Conservation (phyloP, 805 yeast genomes). For the Hermanozyma aechmeae region DNA sequence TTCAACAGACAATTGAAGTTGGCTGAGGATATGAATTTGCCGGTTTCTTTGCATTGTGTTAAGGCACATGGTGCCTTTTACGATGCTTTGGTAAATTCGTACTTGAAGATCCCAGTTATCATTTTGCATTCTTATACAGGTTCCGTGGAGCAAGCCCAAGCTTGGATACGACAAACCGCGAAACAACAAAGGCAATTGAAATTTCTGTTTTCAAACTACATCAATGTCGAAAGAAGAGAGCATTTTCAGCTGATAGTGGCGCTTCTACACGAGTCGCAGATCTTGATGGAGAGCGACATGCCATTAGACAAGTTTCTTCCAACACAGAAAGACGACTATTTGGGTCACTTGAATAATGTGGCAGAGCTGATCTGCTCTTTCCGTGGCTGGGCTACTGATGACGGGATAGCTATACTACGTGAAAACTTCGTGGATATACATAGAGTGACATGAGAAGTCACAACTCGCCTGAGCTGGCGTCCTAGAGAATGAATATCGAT, state of each 20-base stretch:
- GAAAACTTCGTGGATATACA: no score
- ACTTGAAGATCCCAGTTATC: conserved; percentile 25
- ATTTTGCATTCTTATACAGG: conserved; percentile 86
- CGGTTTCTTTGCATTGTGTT: conserved; percentile 80
- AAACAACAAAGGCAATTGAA: conserved; percentile 19
- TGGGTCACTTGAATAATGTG: no score
- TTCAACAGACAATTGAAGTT: conserved; percentile 42
- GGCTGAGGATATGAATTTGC: conserved; percentile 39
- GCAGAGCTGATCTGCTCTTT: no score
- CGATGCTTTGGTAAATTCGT: conserved; percentile 25
- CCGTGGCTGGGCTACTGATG: no score
- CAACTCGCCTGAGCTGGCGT: no score
- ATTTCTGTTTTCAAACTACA: conserved; percentile 46
- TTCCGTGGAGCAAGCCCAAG: conserved; percentile 54
- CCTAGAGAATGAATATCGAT: no score
- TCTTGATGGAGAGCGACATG: conserved; percentile 29
- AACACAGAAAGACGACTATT: no score
- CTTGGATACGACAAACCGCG: conserved; percentile 32
- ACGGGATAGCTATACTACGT: no score
- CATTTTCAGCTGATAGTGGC: conserved; percentile 11
- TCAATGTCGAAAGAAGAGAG: conserved; percentile 30
- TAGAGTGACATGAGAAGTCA: no score
- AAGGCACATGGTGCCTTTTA: conserved; percentile 60
- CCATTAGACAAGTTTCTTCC: conserved; percentile 18
- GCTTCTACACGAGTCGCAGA: conserved; percentile 12